phyloP scores from a whole-genome alignment of 2,329 filamentous ascomycete species.

The Fusarium avenaceum region DNA sequence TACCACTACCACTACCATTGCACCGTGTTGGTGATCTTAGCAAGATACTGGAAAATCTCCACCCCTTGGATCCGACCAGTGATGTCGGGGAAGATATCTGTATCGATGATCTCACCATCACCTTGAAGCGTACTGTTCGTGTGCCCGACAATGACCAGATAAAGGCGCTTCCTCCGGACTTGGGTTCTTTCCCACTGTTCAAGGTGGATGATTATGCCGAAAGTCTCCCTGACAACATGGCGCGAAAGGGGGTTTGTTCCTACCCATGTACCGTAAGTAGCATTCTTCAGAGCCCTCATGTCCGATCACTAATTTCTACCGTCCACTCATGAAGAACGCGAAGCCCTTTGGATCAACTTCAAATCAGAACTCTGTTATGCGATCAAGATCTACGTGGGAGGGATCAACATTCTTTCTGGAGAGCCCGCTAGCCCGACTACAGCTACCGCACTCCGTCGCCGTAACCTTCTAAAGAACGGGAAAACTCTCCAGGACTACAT shows the following conservation, averaged over 20 bases:
- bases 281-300: no score
- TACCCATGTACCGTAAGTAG: constrained; percentile 15
- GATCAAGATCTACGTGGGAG: constrained; percentile 2
- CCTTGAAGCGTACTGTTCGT: constrained; percentile 4
- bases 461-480: background rate
- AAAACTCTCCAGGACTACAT: constrained; percentile 1
- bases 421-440: background rate
- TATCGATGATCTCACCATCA: constrained; percentile 12
- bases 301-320: no score
- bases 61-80: background rate
- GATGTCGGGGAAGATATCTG: background rate
- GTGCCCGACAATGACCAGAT: background rate
- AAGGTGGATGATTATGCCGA: background rate
- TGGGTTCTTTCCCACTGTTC: constrained; percentile 4
- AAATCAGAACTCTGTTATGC: background rate
- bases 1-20: no score
- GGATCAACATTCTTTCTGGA: constrained; percentile 5
- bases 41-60: background rate
- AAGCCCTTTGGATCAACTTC: constrained; percentile 21
- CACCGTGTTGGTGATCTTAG: no score
- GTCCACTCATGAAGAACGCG: background rate
- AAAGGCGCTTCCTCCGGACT: background rate
- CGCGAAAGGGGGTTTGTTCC: background rate
- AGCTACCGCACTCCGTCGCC: background rate
- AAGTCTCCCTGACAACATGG: background rate